Evolutionary conservation across 495 filamentous ascomycete species (phyloP).

Genomic region (Usnea hakonensis): DNA sequence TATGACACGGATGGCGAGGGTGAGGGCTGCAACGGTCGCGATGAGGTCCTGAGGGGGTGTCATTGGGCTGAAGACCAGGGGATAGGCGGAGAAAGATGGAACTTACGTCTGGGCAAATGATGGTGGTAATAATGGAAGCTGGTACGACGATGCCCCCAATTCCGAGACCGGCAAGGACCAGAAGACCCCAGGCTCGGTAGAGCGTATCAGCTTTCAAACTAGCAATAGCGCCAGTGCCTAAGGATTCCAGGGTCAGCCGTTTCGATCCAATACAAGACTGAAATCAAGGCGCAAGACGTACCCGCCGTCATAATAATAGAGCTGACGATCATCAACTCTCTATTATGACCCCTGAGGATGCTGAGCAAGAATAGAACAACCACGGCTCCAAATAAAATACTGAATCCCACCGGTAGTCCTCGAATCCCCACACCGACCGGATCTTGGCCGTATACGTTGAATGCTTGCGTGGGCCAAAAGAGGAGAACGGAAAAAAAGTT

Average conservation of each 20-base stretch:
- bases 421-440: constrained; percentile 59
- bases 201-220: constrained; percentile 52
- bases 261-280: background rate
- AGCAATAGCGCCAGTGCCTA: constrained; percentile 56
- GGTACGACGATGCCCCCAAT: constrained; percentile 70
- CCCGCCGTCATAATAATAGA: constrained; percentile 63
- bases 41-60: constrained; percentile 49
- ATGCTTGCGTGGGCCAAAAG: constrained; percentile 68
- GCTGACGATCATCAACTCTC: constrained; percentile 53
- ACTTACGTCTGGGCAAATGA: constrained; percentile 58
- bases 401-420: constrained; percentile 58
- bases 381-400: constrained; percentile 54
- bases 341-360: constrained; percentile 53
- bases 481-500: constrained; percentile 70
- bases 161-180: constrained; percentile 58
- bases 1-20: constrained; percentile 62
- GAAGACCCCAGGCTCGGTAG: constrained; percentile 50
- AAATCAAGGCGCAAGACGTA: constrained; percentile 21
- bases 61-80: background rate
- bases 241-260: background rate
- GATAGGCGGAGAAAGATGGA: background rate
- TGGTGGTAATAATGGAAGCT: constrained; percentile 62
- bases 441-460: constrained; percentile 67
- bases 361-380: constrained; percentile 55
- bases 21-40: constrained; percentile 66